phyloP scores from a whole-genome alignment of 306 rosid genomes.

The Quercus variabilis region DNA sequence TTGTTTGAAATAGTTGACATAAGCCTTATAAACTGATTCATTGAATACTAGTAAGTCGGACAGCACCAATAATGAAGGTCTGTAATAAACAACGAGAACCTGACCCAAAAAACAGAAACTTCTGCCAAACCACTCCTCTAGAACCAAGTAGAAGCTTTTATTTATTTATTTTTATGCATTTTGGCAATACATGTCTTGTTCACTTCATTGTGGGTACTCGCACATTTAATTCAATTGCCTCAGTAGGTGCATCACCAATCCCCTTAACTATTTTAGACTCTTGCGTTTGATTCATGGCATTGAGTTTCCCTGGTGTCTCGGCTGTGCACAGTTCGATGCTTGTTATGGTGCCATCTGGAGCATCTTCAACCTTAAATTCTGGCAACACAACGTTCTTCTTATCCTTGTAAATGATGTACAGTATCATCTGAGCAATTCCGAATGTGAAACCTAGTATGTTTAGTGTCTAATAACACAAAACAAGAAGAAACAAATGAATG shows the following conservation, averaged over 20 bases:
- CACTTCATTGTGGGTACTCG: not conserved
- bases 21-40: too few species aligned
- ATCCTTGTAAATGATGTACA: slow-evolving; percentile 33
- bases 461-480: slow-evolving; percentile 28
- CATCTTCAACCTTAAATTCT: slow-evolving; percentile 11
- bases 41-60: too few species aligned
- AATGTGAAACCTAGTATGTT: slow-evolving; percentile 35
- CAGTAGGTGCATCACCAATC: not conserved
- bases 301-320: not conserved
- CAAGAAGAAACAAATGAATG: too few species aligned
- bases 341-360: not conserved
- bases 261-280: not conserved
- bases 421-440: slow-evolving; percentile 38
- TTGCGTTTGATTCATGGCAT: not conserved
- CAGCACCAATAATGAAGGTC: too few species aligned
- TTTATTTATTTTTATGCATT: too few species aligned
- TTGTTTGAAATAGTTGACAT: too few species aligned
- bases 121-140: not conserved
- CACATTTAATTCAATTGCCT: not conserved
- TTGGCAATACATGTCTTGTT: too few species aligned
- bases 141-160: not conserved
- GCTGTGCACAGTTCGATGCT: not conserved
- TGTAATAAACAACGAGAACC: too few species aligned
- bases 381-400: slow-evolving; percentile 5
- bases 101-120: not conserved